Percentiles rank a stretch among this genome's conserved stretches.
These are phyloP conservation scores for Gossypium lobatum DNA, from an alignment of 441 rosid species.

Conservation along the genomic window DNA sequence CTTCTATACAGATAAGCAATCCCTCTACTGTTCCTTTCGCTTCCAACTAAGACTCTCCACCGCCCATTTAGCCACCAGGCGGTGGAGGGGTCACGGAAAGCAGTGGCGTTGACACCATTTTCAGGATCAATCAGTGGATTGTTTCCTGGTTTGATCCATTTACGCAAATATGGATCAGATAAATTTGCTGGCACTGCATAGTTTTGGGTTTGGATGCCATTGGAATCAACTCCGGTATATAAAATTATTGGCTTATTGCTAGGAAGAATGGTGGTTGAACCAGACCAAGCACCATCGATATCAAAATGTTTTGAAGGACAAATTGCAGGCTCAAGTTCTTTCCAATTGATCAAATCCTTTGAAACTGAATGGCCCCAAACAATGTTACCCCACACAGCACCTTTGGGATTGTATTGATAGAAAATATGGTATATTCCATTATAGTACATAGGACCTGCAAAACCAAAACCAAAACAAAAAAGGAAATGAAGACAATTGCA, in stretches of 20 bases:
- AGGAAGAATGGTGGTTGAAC: constrained; percentile 71
- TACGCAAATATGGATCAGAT: constrained; percentile 69
- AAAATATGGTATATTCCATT: constrained; percentile 80
- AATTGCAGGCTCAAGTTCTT: constrained; percentile 57
- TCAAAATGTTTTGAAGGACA: constrained; percentile 68
- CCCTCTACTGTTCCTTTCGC: constrained; percentile 49
- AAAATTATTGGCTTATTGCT: constrained; percentile 53
- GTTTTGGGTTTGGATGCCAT: constrained; percentile 52
- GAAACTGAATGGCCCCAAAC: constrained; percentile 96
- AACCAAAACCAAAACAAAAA: neutral
- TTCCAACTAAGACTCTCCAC: constrained; percentile 60
- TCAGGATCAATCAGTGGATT: constrained; percentile 62
- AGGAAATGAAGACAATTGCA: neutral
- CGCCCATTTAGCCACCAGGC: constrained; percentile 61
- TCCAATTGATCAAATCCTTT: constrained; percentile 73
- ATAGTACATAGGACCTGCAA: constrained; percentile 63
- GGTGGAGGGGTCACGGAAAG: constrained; percentile 88
- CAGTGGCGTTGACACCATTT: constrained; percentile 44
- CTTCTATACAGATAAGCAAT: constrained; percentile 64
- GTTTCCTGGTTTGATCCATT: constrained; percentile 66
- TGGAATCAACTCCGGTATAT: constrained; percentile 60
- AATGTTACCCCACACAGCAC: constrained; percentile 87
- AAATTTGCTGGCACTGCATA: constrained; percentile 59
- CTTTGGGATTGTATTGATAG: constrained; percentile 85
- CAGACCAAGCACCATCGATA: constrained; percentile 79